These are phyloP conservation scores for Prunus fruticosa DNA, from an alignment of 306 rosid species.

Conservation along the genomic window DNA sequence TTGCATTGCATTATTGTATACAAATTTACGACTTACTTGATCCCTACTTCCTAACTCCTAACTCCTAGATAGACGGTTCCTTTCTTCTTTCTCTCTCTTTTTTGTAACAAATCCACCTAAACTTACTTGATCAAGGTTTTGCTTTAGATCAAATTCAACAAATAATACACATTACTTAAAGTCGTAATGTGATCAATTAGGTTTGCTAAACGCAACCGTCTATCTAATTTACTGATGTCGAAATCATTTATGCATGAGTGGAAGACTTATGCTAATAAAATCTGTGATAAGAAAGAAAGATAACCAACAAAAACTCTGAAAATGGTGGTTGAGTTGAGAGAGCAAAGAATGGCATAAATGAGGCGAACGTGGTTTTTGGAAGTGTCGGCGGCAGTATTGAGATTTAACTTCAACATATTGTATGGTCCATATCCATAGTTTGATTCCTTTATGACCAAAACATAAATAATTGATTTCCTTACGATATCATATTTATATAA, in stretches of 20 bases:
- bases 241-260: neutral
- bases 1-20: neutral
- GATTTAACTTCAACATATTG: neutral
- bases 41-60: no score
- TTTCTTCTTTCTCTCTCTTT: neutral
- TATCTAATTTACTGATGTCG: no score
- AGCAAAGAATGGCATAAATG: neutral
- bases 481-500: neutral
- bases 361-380: neutral
- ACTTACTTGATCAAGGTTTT: neutral
- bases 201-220: no score
- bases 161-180: neutral
- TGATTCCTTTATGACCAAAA: neutral
- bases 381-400: slow-evolving; percentile 16
- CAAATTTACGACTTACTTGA: no score
- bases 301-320: neutral
- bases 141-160: neutral
- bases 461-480: neutral
- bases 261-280: neutral
- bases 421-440: neutral
- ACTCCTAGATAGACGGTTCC: neutral
- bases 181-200: neutral
- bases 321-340: neutral
- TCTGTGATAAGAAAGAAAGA: neutral
- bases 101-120: neutral